Evolutionary conservation across 192 early-diverging fungal species (phyloP).

Genomic region (Mortierella alpina): DNA sequence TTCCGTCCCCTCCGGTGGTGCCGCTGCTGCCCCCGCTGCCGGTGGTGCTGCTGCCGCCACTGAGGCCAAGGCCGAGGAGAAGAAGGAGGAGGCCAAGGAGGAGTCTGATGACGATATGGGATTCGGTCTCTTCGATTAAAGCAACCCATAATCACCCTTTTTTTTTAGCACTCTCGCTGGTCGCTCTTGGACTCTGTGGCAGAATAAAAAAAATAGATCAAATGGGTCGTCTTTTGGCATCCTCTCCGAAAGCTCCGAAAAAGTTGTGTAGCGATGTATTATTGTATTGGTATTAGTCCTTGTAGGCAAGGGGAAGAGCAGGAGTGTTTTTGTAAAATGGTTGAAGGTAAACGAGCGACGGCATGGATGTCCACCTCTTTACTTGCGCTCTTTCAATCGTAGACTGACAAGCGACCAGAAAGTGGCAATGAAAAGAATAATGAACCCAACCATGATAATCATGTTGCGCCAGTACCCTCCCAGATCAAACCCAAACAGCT

Average conservation of each 20-base stretch:
- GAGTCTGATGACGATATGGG: constrained; percentile 93
- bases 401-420: constrained; percentile 40
- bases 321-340: not conserved
- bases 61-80: constrained; percentile 67
- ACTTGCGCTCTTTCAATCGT: constrained; percentile 54
- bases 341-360: not conserved
- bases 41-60: constrained; percentile 67
- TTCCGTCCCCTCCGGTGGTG: constrained; percentile 94
- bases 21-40: constrained; percentile 73
- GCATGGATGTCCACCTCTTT: not conserved
- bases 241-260: not conserved
- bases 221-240: not conserved
- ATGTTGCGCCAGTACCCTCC: constrained; percentile 38
- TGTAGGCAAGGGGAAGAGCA: too few relatives aligned
- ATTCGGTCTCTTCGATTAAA: constrained; percentile 88
- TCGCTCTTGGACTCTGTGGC: not conserved
- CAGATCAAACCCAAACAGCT: constrained; percentile 57
- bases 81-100: constrained; percentile 93
- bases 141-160: not conserved
- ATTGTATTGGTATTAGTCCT: too few relatives aligned
- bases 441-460: constrained; percentile 40
- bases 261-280: not conserved
- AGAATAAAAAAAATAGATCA: not conserved
- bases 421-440: constrained; percentile 23
- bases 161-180: not conserved